These are phyloP conservation scores for Geranium brycei DNA, from an alignment of 345 rosid species.

Conservation along the genomic window DNA sequence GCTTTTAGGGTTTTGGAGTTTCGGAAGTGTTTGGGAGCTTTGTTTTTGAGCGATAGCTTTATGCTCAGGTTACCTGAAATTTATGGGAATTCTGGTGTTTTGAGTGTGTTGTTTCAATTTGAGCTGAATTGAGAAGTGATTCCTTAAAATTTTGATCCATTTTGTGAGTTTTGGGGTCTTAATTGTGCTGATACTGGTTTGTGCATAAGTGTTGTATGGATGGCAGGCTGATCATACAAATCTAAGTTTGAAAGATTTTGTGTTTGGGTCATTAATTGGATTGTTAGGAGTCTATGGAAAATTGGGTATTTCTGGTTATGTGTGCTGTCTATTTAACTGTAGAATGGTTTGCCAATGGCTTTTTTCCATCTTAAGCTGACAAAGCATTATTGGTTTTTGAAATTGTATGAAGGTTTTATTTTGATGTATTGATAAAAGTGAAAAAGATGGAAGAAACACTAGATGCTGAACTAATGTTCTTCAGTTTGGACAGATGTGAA, in stretches of 20 bases:
- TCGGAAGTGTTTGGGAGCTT: slow-evolving; percentile 3
- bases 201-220: slow-evolving; percentile 12
- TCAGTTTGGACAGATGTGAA: no score
- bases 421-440: no score
- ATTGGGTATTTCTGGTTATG: slow-evolving; percentile 10
- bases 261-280: slow-evolving; percentile 11
- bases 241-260: slow-evolving; percentile 14
- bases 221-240: slow-evolving; percentile 17
- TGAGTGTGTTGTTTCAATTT: not conserved
- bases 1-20: slow-evolving; percentile 2
- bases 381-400: no score
- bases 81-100: not conserved
- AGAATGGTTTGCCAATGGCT: no score
- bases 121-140: slow-evolving; percentile 13
- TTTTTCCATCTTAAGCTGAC: no score
- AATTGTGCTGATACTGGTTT: slow-evolving; percentile 5
- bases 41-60: not conserved
- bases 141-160: slow-evolving; percentile 1
- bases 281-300: slow-evolving; percentile 8
- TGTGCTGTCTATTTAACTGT: slow-evolving; percentile 7
- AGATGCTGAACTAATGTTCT: no score
- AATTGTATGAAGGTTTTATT: no score
- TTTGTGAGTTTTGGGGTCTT: slow-evolving; percentile 8
- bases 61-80: slow-evolving; percentile 4
- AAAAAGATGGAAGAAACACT: no score